Evolutionary conservation across 1,139 yeast genomes (phyloP), one percentile per base, ranked within the genome.

Genomic region (Zhuliangozyma blackwelliae): DNA sequence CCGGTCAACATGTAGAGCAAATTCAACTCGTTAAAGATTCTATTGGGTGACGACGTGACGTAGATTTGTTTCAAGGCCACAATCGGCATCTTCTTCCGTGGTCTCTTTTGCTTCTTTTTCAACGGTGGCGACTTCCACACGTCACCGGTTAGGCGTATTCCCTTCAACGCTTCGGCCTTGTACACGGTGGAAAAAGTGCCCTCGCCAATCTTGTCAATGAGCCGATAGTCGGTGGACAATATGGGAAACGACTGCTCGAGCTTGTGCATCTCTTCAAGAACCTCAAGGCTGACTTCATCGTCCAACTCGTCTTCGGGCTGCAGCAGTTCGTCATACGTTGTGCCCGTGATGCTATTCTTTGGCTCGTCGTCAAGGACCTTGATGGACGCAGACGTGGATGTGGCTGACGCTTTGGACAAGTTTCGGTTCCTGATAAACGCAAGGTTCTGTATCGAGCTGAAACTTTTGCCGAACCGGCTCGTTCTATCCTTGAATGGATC

Each of bases 1-100:
- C 90, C 89, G 9, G 73, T 65, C 34, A 90, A 63, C 41, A 74
- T 74, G 54, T 83, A 82, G 28, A 92, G 69, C 36, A 92, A 65
- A 47, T 82, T 82, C 47, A 92, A 71, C 59, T 92, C 99, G 58
- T 89, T 89, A 50, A 78, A 79, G 35, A 92, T 90, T 57, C 99
- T 75, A 46, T 78, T 81, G 1, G 97, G 97, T 6, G 97, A 88
- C 1, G 97, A 87, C 0, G 98, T 94, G 22, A 90, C 98, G 57
- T 90, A 90, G 37, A 92, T 89, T 53, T 94, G 80, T 59, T 92
- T 92, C 48, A 92, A 68, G 5, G 99, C 99, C 40, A 94, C 98
- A 37, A 78, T 72, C 12, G 82, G 79, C 43, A 69, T 65, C 33
- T 68, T 68, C 25, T 51, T 49, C 33, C 51, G 49, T 31, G 46